Percentiles rank a stretch among this genome's conserved stretches.
Conservation (phyloP, 1,284 basidiomycete genomes). For the Ceratobasidium sp. region DNA sequence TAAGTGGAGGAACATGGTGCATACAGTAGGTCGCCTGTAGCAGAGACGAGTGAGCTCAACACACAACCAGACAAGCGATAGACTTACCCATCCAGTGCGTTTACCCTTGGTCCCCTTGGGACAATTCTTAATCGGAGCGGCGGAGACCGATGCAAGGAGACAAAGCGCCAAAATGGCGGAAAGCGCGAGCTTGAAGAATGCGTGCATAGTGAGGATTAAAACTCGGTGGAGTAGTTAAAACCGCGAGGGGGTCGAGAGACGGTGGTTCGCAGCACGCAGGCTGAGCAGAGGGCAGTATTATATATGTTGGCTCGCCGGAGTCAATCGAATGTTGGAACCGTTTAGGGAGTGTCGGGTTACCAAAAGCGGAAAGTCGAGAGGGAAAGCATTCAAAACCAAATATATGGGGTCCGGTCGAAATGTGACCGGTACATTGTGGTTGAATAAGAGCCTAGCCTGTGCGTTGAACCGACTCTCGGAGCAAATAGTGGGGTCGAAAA, state of each 20-base stretch:
- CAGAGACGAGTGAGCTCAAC: not conserved
- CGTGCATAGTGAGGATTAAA: not conserved
- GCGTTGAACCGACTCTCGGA: not conserved
- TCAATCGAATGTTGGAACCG: constrained; percentile 6
- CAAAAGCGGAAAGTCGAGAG: not conserved
- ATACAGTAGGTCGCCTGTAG: not conserved
- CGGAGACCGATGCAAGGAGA: not conserved
- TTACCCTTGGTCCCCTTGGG: not conserved
- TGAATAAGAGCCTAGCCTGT: not conserved
- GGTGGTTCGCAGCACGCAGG: not conserved
- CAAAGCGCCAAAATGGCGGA: not conserved
- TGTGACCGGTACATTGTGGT: not conserved
- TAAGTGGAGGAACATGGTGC: not conserved
- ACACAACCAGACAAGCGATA: not conserved
- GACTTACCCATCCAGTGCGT: not conserved
- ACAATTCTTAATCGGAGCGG: not conserved
- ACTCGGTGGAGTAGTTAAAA: not conserved
- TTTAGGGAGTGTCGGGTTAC: not conserved
- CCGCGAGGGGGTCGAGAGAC: not conserved
- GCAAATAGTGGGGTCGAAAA: not conserved
- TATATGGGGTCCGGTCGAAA: not conserved
- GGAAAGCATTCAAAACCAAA: not conserved
- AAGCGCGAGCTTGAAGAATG: not conserved
- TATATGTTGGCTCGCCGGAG: not conserved
- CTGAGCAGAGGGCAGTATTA: not conserved